phyloP scores from a whole-genome alignment of 73 alveolate genomes.

The Urostyla sp. region DNA sequence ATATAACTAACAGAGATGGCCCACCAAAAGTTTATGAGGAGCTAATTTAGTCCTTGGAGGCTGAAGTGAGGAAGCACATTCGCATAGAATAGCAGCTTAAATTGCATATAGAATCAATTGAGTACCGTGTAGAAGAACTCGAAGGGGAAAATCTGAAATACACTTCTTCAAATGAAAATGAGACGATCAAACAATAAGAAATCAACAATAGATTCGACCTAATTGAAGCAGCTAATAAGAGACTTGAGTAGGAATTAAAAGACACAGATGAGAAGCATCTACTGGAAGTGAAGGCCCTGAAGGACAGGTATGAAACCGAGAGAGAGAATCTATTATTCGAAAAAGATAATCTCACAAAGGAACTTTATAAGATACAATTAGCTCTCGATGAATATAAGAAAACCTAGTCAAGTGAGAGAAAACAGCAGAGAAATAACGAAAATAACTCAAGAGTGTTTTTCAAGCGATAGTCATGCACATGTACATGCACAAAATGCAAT shows the following conservation, averaged over 20 bases:
- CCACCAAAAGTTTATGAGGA: slow-evolving; percentile 88
- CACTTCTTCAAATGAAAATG: background rate
- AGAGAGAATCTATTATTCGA: slow-evolving; percentile 29
- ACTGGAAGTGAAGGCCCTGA: background rate
- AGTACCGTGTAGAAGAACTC: slow-evolving; percentile 82
- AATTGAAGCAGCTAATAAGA: background rate
- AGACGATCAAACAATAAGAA: background rate
- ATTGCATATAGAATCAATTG: slow-evolving; percentile 82
- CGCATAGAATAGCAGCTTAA: slow-evolving; percentile 91
- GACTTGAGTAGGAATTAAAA: slow-evolving; percentile 10
- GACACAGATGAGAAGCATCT: slow-evolving; percentile 26
- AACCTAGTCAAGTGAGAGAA: no score
- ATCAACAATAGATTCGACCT: background rate
- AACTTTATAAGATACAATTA: background rate
- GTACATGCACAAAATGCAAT: no score
- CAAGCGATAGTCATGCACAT: no score
- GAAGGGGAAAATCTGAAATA: slow-evolving; percentile 68
- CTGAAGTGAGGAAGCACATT: slow-evolving; percentile 91
- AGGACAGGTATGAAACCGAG: slow-evolving; percentile 23
- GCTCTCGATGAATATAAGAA: background rate
- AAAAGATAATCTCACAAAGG: slow-evolving; percentile 9
- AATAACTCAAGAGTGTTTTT: no score
- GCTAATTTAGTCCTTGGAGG: slow-evolving; percentile 80
- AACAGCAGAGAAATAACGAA: no score
- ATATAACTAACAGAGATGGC: slow-evolving; percentile 22